Conservation (phyloP, 305 asterid species). For the Striga hermonthica region DNA sequence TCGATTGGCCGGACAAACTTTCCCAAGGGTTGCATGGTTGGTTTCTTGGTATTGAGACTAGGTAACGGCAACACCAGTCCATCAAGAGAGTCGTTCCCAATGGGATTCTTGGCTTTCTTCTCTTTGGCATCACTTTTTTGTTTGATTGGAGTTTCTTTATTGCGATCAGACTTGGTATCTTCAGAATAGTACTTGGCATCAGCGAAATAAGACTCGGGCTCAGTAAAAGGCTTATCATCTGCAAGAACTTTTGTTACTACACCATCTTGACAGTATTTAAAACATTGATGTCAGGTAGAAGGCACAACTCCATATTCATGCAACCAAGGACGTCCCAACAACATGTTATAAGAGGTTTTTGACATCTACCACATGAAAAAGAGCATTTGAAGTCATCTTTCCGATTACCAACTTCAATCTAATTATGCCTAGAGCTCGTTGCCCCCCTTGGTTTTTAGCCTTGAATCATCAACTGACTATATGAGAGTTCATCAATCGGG, state of each 20-base stretch:
- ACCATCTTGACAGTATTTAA: not conserved
- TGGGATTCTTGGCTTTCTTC: not conserved
- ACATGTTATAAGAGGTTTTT: not conserved
- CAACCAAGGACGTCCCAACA: not conserved
- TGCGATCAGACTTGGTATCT: not conserved
- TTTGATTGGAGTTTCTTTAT: not conserved
- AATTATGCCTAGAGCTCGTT: not conserved
- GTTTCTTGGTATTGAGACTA: not conserved
- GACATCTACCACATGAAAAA: not conserved
- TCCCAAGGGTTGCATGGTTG: not conserved
- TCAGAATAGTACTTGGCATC: not conserved
- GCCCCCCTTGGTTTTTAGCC: not conserved
- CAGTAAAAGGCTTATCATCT: not conserved
- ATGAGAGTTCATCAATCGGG: not conserved
- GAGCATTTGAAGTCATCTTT: not conserved
- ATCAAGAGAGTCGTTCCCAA: not conserved
- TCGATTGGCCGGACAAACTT: not conserved
- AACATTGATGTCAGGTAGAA: not conserved
- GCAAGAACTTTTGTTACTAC: not conserved
- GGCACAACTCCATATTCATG: not conserved
- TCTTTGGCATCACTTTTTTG: not conserved
- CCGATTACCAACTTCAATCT: not conserved
- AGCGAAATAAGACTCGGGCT: not conserved
- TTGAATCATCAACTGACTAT: not conserved
- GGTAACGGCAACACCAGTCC: not conserved